Evolutionary conservation across 192 early-diverging fungal species (phyloP), one percentile per base, ranked within the genome.

Genomic region (Rhizophlyctis rosea): DNA sequence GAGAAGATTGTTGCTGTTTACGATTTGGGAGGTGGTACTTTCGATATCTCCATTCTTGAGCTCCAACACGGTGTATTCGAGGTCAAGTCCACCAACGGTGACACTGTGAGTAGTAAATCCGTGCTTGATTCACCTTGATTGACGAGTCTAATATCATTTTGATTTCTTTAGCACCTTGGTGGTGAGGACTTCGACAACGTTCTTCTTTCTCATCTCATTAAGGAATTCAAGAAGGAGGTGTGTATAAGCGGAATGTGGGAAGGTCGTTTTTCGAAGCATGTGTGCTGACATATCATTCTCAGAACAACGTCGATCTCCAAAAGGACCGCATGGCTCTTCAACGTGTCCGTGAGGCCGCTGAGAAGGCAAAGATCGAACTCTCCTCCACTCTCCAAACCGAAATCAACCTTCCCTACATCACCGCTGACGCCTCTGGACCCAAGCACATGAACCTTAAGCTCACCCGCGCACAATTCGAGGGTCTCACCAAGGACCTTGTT

Each of bases 311-410:
- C 58, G 91, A 98, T 75, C 69, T 96, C 47, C 71, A 78, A 51
- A 81, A 77, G 53, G 94, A 98, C 80, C 87, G 90, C 63, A 96
- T 95, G 86, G 94, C 96, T 16, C 88, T 95, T 59, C 95, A 97
- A 77, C 92, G 95, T 76, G 90, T 98, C 63, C 91, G 94, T 77
- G 94, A 97, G 78, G 94, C 92, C 21, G 86, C 89, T 69, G 96
- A 98, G 72, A 98, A 98, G 81, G 96, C 94, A 67, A 98, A 98
- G 88, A 95, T 95, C 67, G 96, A 97, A 78, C 82, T 98, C 35
- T 98, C 96, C 35, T 89, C 91, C 67, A 92, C 93, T 48, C 73
- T 92, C 24, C 89, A 91, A 80, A 97, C 95, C 50, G 94, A 98
- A 52, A 96, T 98, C 78, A 95, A 93, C 78, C 82, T 97, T 32